phyloP scores from a whole-genome alignment of 164 flowering plant species.

The Berberis thunbergii region DNA sequence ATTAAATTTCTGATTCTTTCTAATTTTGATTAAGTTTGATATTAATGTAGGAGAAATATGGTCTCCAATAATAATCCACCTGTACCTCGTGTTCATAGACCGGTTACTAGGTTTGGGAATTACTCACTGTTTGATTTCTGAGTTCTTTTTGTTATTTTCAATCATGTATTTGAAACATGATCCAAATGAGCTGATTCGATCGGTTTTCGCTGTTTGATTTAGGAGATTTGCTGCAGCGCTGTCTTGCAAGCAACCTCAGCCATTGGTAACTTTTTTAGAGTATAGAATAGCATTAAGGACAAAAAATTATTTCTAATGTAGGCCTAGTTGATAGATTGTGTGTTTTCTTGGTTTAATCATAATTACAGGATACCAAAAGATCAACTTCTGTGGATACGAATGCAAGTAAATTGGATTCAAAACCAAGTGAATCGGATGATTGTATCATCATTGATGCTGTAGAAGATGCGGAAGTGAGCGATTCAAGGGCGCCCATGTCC shows the following conservation, averaged over 20 bases:
- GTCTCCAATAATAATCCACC: slow-evolving; percentile 27
- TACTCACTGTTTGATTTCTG: not conserved
- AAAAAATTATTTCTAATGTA: not conserved
- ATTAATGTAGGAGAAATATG: slow-evolving; percentile 12
- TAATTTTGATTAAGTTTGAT: not conserved
- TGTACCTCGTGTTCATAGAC: slow-evolving; percentile 39
- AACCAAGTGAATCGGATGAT: slow-evolving; percentile 24
- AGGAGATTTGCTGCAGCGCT: slow-evolving; percentile 71
- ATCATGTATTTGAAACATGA: not conserved
- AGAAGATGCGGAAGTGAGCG: slow-evolving; percentile 20
- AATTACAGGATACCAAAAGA: slow-evolving; percentile 29
- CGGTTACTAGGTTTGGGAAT: slow-evolving; percentile 44
- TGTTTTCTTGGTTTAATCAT: not conserved
- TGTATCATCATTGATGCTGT: slow-evolving; percentile 36
- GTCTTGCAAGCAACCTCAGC: slow-evolving; percentile 27
- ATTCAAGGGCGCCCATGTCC: slow-evolving; percentile 43
- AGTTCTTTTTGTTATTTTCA: not conserved
- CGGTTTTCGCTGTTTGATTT: not conserved
- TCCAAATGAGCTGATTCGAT: not conserved
- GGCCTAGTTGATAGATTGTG: not conserved
- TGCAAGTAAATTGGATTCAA: slow-evolving; percentile 4
- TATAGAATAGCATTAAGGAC: not conserved
- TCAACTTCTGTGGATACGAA: not conserved
- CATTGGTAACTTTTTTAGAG: not conserved
- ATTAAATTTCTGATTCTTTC: not conserved